Percentiles rank a stretch among this genome's conserved stretches.
Conservation (phyloP, 129 eudicot species). For the Lactuca saligna region DNA sequence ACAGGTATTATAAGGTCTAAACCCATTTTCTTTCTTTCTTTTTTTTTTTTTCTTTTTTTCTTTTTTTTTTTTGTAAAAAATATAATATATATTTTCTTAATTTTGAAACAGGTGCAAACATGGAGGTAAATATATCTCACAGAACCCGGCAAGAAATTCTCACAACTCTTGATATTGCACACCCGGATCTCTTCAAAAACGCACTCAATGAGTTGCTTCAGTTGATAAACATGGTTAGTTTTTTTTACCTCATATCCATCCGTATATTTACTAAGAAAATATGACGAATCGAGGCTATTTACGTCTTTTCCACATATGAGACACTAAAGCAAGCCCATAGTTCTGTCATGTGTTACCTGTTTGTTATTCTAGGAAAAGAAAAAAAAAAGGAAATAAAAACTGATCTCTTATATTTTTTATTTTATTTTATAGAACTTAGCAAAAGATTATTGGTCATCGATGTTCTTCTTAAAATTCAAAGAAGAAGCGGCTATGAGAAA, state of each 20-base stretch:
- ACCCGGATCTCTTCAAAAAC: constrained; percentile 65
- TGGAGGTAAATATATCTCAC: constrained; percentile 94
- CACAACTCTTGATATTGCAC: constrained; percentile 73
- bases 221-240: constrained; percentile 75
- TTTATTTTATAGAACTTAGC: constrained; percentile 57
- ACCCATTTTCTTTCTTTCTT: no score
- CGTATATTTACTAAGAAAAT: not conserved
- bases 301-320: no score
- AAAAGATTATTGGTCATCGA: constrained; percentile 85
- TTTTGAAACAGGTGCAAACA: constrained; percentile 54
- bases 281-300: not conserved
- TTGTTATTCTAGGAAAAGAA: no score
- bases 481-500: constrained; percentile 55
- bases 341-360: no score
- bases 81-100: not conserved
- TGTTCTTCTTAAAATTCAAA: constrained; percentile 63
- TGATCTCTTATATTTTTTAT: not conserved
- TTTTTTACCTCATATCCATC: not conserved
- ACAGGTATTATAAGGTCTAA: constrained; percentile 43
- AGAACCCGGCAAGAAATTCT: constrained; percentile 76
- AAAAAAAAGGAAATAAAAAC: no score
- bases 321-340: no score
- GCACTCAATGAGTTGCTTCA: constrained; percentile 75
- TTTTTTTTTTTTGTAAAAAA: no score
- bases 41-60: no score